Evolutionary conservation across 192 early-diverging fungal genomes (phyloP).

Genomic region (Bifiguratus adelaidae): DNA sequence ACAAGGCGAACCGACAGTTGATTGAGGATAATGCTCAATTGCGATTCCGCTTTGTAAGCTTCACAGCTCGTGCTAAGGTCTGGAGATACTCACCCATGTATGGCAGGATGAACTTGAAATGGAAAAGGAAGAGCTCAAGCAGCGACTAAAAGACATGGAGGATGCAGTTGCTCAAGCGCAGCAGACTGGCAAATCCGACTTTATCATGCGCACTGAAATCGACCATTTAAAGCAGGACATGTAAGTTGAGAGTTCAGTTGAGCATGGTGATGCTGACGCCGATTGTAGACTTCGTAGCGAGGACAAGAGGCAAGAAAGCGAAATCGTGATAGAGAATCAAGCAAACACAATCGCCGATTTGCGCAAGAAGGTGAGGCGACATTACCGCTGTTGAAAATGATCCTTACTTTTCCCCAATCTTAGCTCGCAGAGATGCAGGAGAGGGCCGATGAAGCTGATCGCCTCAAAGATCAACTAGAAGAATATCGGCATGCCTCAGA

Average conservation of each 20-base stretch:
- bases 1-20: slow-evolving; percentile 33
- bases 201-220: slow-evolving; percentile 77
- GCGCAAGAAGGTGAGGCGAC: slow-evolving; percentile 32
- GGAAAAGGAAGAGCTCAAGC: slow-evolving; percentile 62
- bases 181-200: slow-evolving; percentile 74
- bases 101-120: slow-evolving; percentile 67
- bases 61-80: no score
- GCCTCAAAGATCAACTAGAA: slow-evolving; percentile 82
- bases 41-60: slow-evolving; percentile 22
- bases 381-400: no score
- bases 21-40: slow-evolving; percentile 37
- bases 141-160: slow-evolving; percentile 72
- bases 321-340: slow-evolving; percentile 50
- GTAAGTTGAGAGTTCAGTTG: slow-evolving; percentile 27
- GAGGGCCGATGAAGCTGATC: slow-evolving; percentile 57
- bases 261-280: neutral
- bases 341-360: slow-evolving; percentile 51
- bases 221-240: slow-evolving; percentile 76
- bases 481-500: slow-evolving; percentile 89
- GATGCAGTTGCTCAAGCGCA: slow-evolving; percentile 52
- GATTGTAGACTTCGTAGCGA: slow-evolving; percentile 64
- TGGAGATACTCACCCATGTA: no score
- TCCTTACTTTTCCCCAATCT: neutral
- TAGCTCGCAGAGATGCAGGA: slow-evolving; percentile 34
- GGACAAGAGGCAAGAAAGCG: slow-evolving; percentile 54